Evolutionary conservation across 2,329 filamentous ascomycete genomes (phyloP).

Genomic region (Scortechinia acanthostroma): DNA sequence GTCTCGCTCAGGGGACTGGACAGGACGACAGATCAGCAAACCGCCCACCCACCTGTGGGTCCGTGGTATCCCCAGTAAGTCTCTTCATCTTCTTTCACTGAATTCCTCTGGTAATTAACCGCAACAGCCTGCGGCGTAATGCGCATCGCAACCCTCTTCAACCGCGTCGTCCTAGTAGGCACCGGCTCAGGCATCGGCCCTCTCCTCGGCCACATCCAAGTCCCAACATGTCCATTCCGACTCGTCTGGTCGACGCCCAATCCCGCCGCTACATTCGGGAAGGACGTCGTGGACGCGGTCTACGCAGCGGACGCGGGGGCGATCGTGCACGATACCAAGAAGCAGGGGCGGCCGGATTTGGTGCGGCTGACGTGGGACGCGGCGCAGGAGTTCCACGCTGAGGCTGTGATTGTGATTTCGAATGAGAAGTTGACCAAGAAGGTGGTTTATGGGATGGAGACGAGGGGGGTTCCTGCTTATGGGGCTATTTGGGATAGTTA

Average conservation of each 20-base stretch:
- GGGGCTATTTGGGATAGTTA: conserved; percentile 23
- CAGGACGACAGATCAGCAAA: conserved; percentile 39
- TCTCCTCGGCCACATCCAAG: conserved; percentile 34
- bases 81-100: conserved; percentile 47
- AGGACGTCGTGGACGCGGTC: conserved; percentile 14
- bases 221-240: conserved; percentile 22
- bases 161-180: conserved; percentile 45
- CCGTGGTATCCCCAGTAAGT: conserved; percentile 51
- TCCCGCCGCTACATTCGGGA: conserved; percentile 21
- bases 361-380: conserved; percentile 13
- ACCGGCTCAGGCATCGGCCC: conserved; percentile 61
- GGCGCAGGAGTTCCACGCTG: conserved; percentile 14
- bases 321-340: conserved; percentile 18
- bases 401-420: conserved; percentile 23
- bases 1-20: conserved; percentile 62
- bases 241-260: conserved; percentile 23
- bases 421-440: conserved; percentile 19
- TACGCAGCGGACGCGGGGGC: conserved; percentile 16
- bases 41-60: conserved; percentile 49
- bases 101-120: too few species aligned
- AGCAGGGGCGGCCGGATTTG: conserved; percentile 18
- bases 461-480: conserved; percentile 19
- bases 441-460: conserved; percentile 18
- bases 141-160: conserved; percentile 48
- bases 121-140: too few species aligned